Evolutionary conservation across 2,329 filamentous ascomycete genomes (phyloP), one percentile per base, ranked within the genome.

Genomic region (Apiospora pterosperma): DNA sequence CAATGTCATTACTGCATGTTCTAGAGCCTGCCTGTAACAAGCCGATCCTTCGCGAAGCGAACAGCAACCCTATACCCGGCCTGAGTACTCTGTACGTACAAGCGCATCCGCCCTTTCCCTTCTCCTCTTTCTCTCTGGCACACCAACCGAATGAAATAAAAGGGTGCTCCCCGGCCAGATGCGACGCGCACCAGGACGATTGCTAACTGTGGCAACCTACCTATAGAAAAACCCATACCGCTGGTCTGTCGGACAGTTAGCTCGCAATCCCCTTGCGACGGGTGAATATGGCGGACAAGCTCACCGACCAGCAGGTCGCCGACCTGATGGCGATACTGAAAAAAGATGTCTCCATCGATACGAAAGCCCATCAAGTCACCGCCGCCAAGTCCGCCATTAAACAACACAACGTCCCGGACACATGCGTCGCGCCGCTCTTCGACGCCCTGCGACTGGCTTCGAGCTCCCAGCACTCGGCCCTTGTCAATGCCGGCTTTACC

Each of bases 371-470:
- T 68, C 85, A 87, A 63, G 87, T 97, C 71, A 92, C 88, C 66
- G 84, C 82, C 72, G 82, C 94, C 78, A 97, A 97, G 79, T 93
- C 92, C 52, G 87, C 89, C 76, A 97, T 97, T 83, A 97, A 97
- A 78, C 93, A 97, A 78, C 90, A 92, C 76, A 93, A 93, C 80
- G 92, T 97, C 58, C 92, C 93, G 66, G 92, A 96, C 69, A 78
- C 79, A 63, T 86, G 84, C 72, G 86, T 96, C 71, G 79, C 87
- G 31, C 83, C 87, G 65, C 87, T 97, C 68, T 96, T 97, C 78
- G 93, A 97, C 67, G 92, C 90, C 68, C 84, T 96, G 72, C 90
- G 90, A 68, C 80, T 88, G 62, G 91, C 92, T 66, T 90, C 95
- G 69, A 81, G 84, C 63, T 92, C 92, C 48, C 90, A 92, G 71